Base-by-base conservation (phyloP, 2,329 filamentous ascomycete species). In the Aureobasidium sp. region DNA sequence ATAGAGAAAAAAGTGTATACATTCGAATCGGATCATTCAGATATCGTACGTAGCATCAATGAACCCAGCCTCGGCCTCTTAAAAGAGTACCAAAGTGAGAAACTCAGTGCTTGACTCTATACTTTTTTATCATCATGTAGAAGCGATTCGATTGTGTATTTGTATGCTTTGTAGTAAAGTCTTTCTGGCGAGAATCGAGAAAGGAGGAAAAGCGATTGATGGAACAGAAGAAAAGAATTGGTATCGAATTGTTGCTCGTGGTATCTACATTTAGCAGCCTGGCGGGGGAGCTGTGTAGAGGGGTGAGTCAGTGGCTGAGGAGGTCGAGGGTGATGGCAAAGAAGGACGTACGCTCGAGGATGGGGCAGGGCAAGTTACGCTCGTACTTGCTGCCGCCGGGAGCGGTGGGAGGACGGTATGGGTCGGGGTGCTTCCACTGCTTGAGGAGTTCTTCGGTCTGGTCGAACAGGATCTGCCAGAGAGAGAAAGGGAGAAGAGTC, bases 381-480 rank as follows among this genome's bases (percentile, higher is more conserved):
- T 97, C 94, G 75, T 88, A 97, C 81, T 97, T 97, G 65, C 90
- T 96, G 67, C 93, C 94, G 81, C 94, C 94, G 11, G 94, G 94
- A 40, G 94, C 93, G 43, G 90, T 95, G 15, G 94, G 94, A 65
- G 87, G 84, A 67, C 84, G 80, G 74, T 96, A 97, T 33, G 94
- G 92, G 74, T 99, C 94, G 3, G 94, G 94, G 71, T 99, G 94
- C 78, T 97, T 97, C 93, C 93, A 99, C 74, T 87, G 89, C 70
- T 94, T 85, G 64, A 99, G 78, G 62, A 96, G 73, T 67, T 87
- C 87, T 75, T 97, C 92, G 4, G 94, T 93, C 77, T 96, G 91
- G 64, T 85, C 84, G 66, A 97, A 81, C 61, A 99, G 76, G 53
- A 84, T 85, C 94, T 99, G 66, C 53, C 40, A 21, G 23, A 13